Evolutionary conservation across 805 yeast species (phyloP).

Genomic region (Zygosaccharomyces gambellarensis): DNA sequence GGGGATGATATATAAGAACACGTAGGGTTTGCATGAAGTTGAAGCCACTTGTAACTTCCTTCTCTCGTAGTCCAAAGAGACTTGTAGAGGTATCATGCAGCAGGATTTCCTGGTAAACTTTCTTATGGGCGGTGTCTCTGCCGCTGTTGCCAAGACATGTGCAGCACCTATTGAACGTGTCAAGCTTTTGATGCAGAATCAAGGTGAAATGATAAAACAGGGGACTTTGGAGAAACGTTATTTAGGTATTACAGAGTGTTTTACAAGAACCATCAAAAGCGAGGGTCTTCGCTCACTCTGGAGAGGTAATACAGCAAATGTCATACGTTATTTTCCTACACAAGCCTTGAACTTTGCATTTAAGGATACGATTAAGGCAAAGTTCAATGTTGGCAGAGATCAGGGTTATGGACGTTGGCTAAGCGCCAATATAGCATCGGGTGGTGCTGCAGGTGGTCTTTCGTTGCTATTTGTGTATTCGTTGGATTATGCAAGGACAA

Average conservation of each 20-base stretch:
- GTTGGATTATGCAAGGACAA: slow-evolving; percentile 94
- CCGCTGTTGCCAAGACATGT: slow-evolving; percentile 93
- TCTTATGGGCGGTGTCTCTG: slow-evolving; percentile 97
- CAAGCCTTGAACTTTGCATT: slow-evolving; percentile 95
- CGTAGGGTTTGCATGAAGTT: neutral
- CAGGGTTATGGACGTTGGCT: slow-evolving; percentile 89
- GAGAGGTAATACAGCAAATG: slow-evolving; percentile 98
- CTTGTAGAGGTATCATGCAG: neutral
- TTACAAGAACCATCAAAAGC: slow-evolving; percentile 82
- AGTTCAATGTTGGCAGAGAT: slow-evolving; percentile 86
- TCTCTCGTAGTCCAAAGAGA: neutral
- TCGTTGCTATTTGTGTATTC: slow-evolving; percentile 91
- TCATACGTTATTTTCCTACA: slow-evolving; percentile 96
- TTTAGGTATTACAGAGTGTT: slow-evolving; percentile 84
- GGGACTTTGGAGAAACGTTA: slow-evolving; percentile 79
- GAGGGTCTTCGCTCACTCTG: slow-evolving; percentile 89
- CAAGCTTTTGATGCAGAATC: slow-evolving; percentile 88
- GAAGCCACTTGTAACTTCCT: neutral
- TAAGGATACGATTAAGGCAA: slow-evolving; percentile 88
- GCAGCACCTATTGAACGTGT: slow-evolving; percentile 93
- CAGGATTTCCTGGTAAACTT: slow-evolving; percentile 44
- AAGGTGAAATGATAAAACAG: slow-evolving; percentile 94
- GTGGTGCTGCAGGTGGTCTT: slow-evolving; percentile 97
- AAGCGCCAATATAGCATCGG: slow-evolving; percentile 93
- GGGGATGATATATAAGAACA: neutral